These are phyloP conservation scores for Drechslerella stenobrocha DNA, from an alignment of 2,329 filamentous ascomycete genomes.

Conservation along the genomic window DNA sequence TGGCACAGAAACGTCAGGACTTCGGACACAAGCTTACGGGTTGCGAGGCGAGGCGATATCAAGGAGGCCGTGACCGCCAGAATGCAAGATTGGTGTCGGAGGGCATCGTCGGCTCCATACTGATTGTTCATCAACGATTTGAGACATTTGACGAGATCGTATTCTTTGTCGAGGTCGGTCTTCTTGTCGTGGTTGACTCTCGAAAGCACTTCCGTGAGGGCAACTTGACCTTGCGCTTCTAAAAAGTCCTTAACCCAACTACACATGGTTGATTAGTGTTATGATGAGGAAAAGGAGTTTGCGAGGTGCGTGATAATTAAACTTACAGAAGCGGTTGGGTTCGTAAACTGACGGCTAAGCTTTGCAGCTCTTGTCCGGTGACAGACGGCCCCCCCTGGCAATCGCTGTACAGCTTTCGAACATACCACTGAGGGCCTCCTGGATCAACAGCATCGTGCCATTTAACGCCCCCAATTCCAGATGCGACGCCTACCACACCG, in stretches of 20 bases:
- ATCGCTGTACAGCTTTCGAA: constrained; percentile 86
- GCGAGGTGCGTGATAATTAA: neutral
- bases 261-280: constrained; percentile 28
- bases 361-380: constrained; percentile 85
- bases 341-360: constrained; percentile 87
- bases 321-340: constrained; percentile 77
- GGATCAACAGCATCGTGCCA: constrained; percentile 69
- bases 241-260: constrained; percentile 97
- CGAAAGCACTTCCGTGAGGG: constrained; percentile 85
- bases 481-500: constrained; percentile 40
- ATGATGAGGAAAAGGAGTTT: neutral
- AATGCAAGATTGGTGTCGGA: constrained; percentile 85
- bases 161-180: constrained; percentile 84
- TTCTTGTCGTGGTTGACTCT: constrained; percentile 81
- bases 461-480: constrained; percentile 73
- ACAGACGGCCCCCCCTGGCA: constrained; percentile 67
- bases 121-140: constrained; percentile 99
- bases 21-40: constrained; percentile 91
- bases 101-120: constrained; percentile 93
- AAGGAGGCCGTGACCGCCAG: constrained; percentile 83
- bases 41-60: constrained; percentile 84
- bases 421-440: constrained; percentile 96
- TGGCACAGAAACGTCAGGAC: constrained; percentile 95
- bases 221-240: constrained; percentile 95
- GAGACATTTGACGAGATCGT: constrained; percentile 95